Percentiles rank a stretch among this genome's conserved stretches.
Evolutionary conservation across 1,284 basidiomycete species (phyloP).

Genomic region (Schizopora paradoxa): DNA sequence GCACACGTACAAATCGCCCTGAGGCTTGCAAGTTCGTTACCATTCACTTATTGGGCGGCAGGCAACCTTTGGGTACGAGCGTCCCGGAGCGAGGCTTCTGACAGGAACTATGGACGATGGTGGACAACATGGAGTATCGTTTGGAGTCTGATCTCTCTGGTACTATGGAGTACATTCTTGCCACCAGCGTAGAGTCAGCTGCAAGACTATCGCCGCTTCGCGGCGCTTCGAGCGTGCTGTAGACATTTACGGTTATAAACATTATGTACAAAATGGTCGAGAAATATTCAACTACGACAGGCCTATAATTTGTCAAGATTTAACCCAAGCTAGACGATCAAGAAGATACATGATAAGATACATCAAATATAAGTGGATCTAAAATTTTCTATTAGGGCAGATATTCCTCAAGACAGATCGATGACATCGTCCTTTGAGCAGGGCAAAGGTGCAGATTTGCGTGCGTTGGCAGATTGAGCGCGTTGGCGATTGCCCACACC

Average conservation of each 20-base stretch:
- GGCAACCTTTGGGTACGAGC: no score
- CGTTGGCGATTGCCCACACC: no score
- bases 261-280: neutral
- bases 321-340: neutral
- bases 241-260: neutral
- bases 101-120: no score
- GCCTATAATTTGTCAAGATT: no score
- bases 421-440: no score
- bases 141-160: conserved; percentile 70
- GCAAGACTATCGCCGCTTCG: neutral
- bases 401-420: no score
- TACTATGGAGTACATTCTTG: conserved; percentile 82
- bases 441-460: no score
- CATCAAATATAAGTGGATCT: no score
- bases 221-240: neutral
- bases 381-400: no score
- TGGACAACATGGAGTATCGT: conserved; percentile 73
- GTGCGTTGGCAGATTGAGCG: no score
- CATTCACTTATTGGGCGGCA: conserved; percentile 81
- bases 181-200: conserved; percentile 67
- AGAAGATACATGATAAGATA: neutral
- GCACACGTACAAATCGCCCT: conserved; percentile 92
- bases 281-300: neutral
- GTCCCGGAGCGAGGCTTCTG: no score
- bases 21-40: conserved; percentile 74